Evolutionary conservation across 208 protist species (phyloP).

Genomic region (Leishmania gerbilli): DNA sequence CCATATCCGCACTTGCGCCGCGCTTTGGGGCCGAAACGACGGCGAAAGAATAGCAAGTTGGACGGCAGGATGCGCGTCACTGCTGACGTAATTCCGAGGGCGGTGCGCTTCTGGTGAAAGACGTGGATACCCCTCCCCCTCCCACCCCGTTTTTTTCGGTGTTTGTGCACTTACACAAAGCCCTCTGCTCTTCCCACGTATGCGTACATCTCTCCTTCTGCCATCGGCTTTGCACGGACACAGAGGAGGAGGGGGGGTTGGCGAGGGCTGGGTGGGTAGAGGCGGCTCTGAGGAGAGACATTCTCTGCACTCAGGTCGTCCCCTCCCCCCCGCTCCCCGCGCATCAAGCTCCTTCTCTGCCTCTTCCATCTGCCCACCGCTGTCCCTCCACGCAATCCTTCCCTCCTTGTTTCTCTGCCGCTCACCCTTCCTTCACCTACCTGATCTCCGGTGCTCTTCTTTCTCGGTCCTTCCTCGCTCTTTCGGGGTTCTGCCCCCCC

Average conservation of each 20-base stretch:
- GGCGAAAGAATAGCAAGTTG: background rate
- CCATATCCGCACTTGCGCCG: background rate
- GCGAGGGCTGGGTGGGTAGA: background rate
- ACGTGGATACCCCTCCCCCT: background rate
- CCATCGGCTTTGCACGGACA: background rate
- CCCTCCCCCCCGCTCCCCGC: background rate
- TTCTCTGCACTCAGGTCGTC: background rate
- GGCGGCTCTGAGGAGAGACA: background rate
- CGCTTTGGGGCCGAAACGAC: background rate
- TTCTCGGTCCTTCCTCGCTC: background rate
- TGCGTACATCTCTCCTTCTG: background rate
- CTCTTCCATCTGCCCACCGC: background rate
- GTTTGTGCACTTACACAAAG: background rate
- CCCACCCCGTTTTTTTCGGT: background rate
- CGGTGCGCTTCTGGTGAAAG: background rate
- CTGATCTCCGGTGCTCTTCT: background rate
- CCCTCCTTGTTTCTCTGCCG: background rate
- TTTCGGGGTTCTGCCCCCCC: background rate
- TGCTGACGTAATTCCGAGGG: background rate
- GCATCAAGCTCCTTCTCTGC: background rate
- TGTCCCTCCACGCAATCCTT: background rate
- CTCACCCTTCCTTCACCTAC: background rate
- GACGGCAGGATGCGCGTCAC: background rate
- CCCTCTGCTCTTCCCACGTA: background rate
- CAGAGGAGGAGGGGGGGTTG: background rate